Evolutionary conservation across 345 rosid genomes (phyloP).

Genomic region (Corchorus capsularis): DNA sequence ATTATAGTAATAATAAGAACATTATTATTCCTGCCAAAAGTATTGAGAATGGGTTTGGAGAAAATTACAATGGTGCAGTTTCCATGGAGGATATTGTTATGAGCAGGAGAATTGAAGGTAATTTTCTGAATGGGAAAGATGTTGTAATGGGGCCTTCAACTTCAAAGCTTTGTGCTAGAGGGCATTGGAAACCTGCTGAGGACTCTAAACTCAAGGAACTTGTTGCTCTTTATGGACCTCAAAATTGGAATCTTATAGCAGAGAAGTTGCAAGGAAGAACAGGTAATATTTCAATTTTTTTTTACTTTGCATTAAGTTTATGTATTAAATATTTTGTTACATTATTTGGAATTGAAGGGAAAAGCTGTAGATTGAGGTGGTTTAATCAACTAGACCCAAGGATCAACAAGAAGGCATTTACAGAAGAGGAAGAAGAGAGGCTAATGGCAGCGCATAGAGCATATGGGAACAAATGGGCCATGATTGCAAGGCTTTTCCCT

Average conservation of each 20-base stretch:
- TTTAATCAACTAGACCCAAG: constrained; percentile 53
- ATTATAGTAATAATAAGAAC: too few relatives aligned
- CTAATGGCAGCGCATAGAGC: constrained; percentile 60
- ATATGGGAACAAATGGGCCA: constrained; percentile 70
- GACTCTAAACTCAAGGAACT: constrained; percentile 47
- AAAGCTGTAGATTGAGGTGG: constrained; percentile 60
- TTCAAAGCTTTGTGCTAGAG: constrained; percentile 37
- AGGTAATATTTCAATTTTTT: constrained; percentile 31
- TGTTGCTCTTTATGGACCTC: constrained; percentile 47
- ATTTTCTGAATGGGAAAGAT: constrained; percentile 15
- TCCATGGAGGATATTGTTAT: constrained; percentile 11
- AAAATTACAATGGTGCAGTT: constrained; percentile 22
- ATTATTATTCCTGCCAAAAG: too few relatives aligned
- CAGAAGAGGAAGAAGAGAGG: constrained; percentile 50
- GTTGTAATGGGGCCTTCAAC: constrained; percentile 20
- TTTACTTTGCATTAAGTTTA: too few relatives aligned
- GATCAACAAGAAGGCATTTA: constrained; percentile 39
- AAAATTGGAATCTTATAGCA: constrained; percentile 50
- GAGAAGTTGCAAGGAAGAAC: constrained; percentile 48
- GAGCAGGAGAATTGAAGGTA: too few relatives aligned
- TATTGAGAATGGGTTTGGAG: constrained; percentile 21
- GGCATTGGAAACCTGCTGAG: constrained; percentile 51
- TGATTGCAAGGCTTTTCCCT: constrained; percentile 58
- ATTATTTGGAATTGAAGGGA: constrained; percentile 26
- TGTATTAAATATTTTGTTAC: too few relatives aligned